phyloP scores from a whole-genome alignment of 306 rosid genomes.

The Cicer pinnatifidum region DNA sequence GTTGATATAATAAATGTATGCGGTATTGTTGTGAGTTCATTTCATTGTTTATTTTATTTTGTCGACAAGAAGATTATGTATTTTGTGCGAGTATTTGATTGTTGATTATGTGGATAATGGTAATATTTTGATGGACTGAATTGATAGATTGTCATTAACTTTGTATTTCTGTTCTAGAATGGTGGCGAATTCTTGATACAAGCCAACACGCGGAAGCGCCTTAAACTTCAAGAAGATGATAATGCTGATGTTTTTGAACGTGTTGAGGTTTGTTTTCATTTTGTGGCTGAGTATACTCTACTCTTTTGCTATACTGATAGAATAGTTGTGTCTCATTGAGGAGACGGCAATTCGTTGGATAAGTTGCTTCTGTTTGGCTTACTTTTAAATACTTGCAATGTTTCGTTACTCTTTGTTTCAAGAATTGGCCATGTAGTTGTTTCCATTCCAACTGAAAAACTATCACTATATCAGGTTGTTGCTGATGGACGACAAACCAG shows the following conservation, averaged over 20 bases:
- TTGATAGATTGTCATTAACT: conserved; percentile 16
- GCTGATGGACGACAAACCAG: conserved; percentile 67
- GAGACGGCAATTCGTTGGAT: neutral
- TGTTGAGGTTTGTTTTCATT: conserved; percentile 69
- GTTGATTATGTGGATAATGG: conserved; percentile 15
- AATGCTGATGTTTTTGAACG: conserved; percentile 57
- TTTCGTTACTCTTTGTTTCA: conserved; percentile 18
- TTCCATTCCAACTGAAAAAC: conserved; percentile 33
- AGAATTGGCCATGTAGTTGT: conserved; percentile 26
- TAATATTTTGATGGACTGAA: conserved; percentile 23
- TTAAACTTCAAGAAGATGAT: conserved; percentile 62
- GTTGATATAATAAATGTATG: conserved; percentile 5
- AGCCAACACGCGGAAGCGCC: conserved; percentile 89
- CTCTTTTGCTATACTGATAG: neutral
- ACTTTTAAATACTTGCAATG: conserved; percentile 15
- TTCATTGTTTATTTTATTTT: conserved; percentile 23
- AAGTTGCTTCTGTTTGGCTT: conserved; percentile 20
- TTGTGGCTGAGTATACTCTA: conserved; percentile 19
- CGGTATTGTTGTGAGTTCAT: conserved; percentile 10
- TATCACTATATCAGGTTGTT: conserved; percentile 56
- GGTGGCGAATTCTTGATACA: conserved; percentile 82
- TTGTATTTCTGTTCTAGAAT: conserved; percentile 47
- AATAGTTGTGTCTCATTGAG: conserved; percentile 26
- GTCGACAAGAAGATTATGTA: conserved; percentile 1
- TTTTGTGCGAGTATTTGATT: neutral